Evolutionary conservation across 2,329 filamentous ascomycete species (phyloP), one percentile per base, ranked within the genome.

Genomic region (Paecilomyces variotii): DNA sequence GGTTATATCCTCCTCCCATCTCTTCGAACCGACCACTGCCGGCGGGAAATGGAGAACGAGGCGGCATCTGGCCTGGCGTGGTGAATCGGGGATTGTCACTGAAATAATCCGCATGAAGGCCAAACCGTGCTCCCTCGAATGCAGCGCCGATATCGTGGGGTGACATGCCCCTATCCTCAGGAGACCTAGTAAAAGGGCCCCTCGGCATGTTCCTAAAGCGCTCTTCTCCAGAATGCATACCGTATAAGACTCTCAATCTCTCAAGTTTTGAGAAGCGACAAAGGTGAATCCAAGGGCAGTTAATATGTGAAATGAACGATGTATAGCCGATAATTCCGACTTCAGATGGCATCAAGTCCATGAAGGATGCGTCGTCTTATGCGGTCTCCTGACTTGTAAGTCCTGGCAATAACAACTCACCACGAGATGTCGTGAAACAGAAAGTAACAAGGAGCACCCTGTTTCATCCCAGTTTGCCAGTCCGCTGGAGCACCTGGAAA

Each of bases 41-140:
- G 24, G 35, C 25, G 14, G 28, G 24, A 55, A 51, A 27, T 19
- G 56, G 12, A 54, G 54, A 49, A 53, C 55, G 26, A 50, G 56
- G 27, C 30, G 30, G 51, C 34, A 50, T 26, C 39, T n/a, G 32
- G n/a, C 19, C 30, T 19, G 51, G 51, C 19, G 25, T 14, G 34
- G 45, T 35, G 30, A 34, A 61, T 55, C 54, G 49, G 12, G 51
- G 54, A 45, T 52, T 56, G 25, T 57, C 57, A 28, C 54, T 56
- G 45, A 61, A 59, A 35, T 57, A 64, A 28, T 64, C 63, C 19
- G 57, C 19, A 27, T 64, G 62, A 11, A 63, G 52, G 45, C 64
- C 64, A 19, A 59, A 54, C 35, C 64, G 63, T 12, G 61, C 60
- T 52, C 65, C 59, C 27, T 63, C 56, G 51, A 66, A 59, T n/a